Conservation (phyloP, 163 green algal species). For the Prototheca cutis region DNA sequence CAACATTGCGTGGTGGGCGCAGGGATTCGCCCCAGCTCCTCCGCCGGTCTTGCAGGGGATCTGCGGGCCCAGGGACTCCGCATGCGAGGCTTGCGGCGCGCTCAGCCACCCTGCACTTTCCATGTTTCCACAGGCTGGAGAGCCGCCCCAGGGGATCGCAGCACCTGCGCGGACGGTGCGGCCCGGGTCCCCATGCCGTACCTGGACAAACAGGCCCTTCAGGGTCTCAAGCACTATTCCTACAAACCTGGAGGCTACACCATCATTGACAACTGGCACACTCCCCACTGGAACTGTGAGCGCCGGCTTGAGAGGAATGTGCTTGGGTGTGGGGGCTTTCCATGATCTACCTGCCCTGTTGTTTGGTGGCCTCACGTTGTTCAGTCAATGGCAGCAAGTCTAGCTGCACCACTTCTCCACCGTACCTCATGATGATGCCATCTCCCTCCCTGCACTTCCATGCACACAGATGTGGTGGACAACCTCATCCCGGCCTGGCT, state of each 20-base stretch:
- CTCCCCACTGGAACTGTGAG: conserved; percentile 75
- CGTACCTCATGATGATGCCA: too few species aligned
- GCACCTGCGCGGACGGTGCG: too few species aligned
- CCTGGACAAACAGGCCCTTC: conserved; percentile 41
- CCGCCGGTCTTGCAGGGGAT: too few species aligned
- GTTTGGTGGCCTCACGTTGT: neutral
- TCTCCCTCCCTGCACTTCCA: conserved; percentile 2
- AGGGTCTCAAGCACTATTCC: conserved; percentile 62
- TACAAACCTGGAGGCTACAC: conserved; percentile 72
- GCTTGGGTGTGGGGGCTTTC: neutral
- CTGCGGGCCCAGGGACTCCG: too few species aligned
- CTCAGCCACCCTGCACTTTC: too few species aligned
- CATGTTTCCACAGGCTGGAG: too few species aligned
- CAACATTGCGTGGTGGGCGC: too few species aligned
- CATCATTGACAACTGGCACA: conserved; percentile 67
- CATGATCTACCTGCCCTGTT: neutral
- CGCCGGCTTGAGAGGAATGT: neutral
- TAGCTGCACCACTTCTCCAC: too few species aligned
- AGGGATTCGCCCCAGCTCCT: too few species aligned
- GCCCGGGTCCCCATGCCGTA: conserved; percentile 52
- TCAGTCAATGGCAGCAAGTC: neutral
- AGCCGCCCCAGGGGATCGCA: too few species aligned
- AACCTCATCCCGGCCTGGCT: conserved; percentile 74
- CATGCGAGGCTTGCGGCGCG: too few species aligned
- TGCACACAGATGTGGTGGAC: conserved; percentile 37